phyloP scores from a whole-genome alignment of 1,284 basidiomycete genomes.

The Erythrobasidium hasegawianum region DNA sequence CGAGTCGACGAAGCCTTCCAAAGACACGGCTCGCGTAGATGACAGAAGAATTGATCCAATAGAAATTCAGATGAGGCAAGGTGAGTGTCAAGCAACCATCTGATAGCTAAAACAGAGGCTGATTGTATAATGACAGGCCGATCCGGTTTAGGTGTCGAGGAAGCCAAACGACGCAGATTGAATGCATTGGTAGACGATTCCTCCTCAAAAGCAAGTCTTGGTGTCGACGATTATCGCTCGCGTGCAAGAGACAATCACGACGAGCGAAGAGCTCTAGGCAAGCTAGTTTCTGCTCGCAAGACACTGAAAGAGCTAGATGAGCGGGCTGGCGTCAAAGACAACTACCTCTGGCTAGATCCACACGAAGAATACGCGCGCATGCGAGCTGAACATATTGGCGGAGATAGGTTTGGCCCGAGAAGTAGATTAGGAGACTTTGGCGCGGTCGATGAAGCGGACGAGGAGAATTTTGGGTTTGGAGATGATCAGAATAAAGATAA shows the following conservation, averaged over 20 bases:
- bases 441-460: constrained; percentile 25
- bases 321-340: constrained; percentile 35
- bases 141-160: constrained; percentile 33
- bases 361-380: constrained; percentile 34
- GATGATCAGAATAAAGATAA: constrained; percentile 19
- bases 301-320: constrained; percentile 42
- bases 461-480: constrained; percentile 29
- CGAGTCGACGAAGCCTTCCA: neutral
- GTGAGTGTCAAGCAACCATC: constrained; percentile 26
- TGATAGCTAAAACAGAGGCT: neutral
- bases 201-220: neutral
- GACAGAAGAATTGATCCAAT: constrained; percentile 38
- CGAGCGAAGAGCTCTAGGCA: constrained; percentile 36
- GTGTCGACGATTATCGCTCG: constrained; percentile 23
- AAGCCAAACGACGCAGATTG: constrained; percentile 28
- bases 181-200: neutral
- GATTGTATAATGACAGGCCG: constrained; percentile 14
- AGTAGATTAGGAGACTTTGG: constrained; percentile 35
- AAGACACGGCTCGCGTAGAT: neutral
- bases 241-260: constrained; percentile 26
- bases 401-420: constrained; percentile 29
- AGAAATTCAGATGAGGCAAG: constrained; percentile 39
- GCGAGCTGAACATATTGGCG: constrained; percentile 29
- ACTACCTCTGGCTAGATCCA: constrained; percentile 41
- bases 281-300: constrained; percentile 36